A percentile compares a stretch with the other conserved stretches of the same genome.
These are phyloP conservation scores for Zanthoxylum bungeanum DNA, from an alignment of 345 rosid genomes.

Conservation along the genomic window DNA sequence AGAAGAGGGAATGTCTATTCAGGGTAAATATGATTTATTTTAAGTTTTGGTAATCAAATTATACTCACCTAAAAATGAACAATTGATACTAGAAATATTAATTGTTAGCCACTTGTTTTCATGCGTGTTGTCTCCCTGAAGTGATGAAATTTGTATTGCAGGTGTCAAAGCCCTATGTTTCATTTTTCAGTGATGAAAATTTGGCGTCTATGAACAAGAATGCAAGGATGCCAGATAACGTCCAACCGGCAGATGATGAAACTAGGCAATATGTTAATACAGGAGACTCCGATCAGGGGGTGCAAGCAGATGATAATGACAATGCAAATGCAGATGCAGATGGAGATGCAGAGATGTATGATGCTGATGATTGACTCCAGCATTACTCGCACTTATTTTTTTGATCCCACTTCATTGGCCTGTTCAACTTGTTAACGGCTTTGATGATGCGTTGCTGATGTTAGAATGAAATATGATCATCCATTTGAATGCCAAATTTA, in stretches of 20 bases:
- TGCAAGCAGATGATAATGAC: constrained; percentile 39
- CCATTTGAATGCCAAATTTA: no score
- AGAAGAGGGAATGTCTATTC: constrained; percentile 49
- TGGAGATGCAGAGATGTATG: constrained; percentile 46
- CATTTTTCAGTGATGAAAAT: constrained; percentile 61
- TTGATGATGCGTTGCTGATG: no score
- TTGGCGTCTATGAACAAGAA: constrained; percentile 44
- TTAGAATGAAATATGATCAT: no score
- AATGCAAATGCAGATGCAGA: no score
- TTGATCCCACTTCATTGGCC: no score
- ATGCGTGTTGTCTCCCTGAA: not conserved
- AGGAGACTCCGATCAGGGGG: constrained; percentile 40
- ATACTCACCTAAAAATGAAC: not conserved
- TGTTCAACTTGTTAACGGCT: no score
- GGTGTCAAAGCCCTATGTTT: constrained; percentile 73
- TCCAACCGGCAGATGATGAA: constrained; percentile 27
- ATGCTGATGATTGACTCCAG: constrained; percentile 14
- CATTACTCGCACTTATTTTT: not conserved
- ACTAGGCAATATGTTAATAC: constrained; percentile 16
- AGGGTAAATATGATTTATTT: constrained; percentile 38
- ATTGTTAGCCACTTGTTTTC: not conserved
- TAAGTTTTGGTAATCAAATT: not conserved
- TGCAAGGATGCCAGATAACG: constrained; percentile 6
- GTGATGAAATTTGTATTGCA: constrained; percentile 27
- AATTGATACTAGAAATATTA: not conserved